Percentiles rank a stretch among this genome's conserved stretches.
These are phyloP conservation scores for Hyphopichia burtonii DNA, from an alignment of 1,139 yeast species.

Conservation along the genomic window DNA sequence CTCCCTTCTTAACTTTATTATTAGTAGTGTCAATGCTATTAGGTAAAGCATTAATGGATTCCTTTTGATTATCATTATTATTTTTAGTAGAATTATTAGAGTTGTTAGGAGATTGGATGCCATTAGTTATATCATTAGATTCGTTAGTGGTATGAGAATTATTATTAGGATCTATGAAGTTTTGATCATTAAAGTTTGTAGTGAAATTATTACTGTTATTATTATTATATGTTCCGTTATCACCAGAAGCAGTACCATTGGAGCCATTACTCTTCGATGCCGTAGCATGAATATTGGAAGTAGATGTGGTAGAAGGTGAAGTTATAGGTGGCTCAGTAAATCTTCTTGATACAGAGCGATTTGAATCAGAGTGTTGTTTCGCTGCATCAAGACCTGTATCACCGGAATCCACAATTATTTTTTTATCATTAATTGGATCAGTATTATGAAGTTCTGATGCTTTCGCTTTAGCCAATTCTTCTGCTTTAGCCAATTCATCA, in stretches of 20 bases:
- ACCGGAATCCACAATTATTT: too few relatives aligned
- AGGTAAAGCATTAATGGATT: neutral
- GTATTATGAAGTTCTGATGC: too few relatives aligned
- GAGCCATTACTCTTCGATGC: neutral
- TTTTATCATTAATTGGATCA: too few relatives aligned
- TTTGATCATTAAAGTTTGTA: neutral
- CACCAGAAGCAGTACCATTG: neutral
- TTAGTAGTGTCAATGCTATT: too few relatives aligned
- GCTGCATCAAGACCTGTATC: neutral
- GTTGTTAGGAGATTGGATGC: neutral
- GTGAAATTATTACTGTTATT: neutral
- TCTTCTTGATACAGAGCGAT: neutral
- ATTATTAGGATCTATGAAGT: neutral
- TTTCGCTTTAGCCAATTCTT: too few relatives aligned
- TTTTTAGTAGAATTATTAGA: neutral
- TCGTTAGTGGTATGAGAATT: conserved; percentile 1
- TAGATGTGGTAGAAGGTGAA: conserved; percentile 2
- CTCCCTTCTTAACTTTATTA: too few relatives aligned
- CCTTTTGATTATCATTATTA: neutral
- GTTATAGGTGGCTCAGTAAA: neutral
- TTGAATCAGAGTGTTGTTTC: too few relatives aligned
- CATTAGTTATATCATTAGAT: conserved; percentile 1
- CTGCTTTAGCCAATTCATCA: neutral
- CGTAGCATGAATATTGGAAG: conserved; percentile 1
- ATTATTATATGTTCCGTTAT: neutral